Evolutionary conservation across 306 rosid species (phyloP).

Genomic region (Prunus salicina): DNA sequence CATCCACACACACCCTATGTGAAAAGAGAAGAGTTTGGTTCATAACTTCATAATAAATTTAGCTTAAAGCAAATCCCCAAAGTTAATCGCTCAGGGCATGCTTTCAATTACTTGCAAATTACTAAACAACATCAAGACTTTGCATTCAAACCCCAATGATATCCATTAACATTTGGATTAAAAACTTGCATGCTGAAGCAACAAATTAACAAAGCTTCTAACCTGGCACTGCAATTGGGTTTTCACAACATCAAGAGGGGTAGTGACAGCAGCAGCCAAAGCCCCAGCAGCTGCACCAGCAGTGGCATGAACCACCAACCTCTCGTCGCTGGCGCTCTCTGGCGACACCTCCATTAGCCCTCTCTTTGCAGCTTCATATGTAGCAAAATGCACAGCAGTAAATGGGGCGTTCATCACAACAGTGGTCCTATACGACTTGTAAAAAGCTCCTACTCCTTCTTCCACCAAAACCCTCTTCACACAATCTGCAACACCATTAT

Average conservation of each 20-base stretch:
- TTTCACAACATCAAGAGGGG: conserved; percentile 82
- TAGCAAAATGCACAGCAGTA: conserved; percentile 68
- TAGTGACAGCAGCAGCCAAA: conserved; percentile 63
- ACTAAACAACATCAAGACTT: no score
- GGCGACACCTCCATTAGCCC: conserved; percentile 52
- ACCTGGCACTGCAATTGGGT: conserved; percentile 92
- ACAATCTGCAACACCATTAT: conserved; percentile 71
- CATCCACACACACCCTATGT: conserved; percentile 55
- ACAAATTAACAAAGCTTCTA: not conserved
- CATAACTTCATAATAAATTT: no score
- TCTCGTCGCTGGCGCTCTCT: conserved; percentile 45
- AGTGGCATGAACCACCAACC: conserved; percentile 67
- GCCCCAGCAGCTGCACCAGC: conserved; percentile 81
- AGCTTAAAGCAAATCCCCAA: not conserved
- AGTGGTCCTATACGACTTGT: conserved; percentile 76
- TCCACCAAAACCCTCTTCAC: conserved; percentile 65
- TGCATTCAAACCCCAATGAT: not conserved
- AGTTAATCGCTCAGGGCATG: not conserved
- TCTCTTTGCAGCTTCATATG: conserved; percentile 64
- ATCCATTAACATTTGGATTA: not conserved
- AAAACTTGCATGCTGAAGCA: not conserved
- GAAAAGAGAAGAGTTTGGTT: not conserved
- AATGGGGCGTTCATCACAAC: conserved; percentile 86
- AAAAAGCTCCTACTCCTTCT: conserved; percentile 75
- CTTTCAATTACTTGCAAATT: no score